phyloP scores from a whole-genome alignment of 2,329 filamentous ascomycete genomes.

The Coniochaeta sp. region DNA sequence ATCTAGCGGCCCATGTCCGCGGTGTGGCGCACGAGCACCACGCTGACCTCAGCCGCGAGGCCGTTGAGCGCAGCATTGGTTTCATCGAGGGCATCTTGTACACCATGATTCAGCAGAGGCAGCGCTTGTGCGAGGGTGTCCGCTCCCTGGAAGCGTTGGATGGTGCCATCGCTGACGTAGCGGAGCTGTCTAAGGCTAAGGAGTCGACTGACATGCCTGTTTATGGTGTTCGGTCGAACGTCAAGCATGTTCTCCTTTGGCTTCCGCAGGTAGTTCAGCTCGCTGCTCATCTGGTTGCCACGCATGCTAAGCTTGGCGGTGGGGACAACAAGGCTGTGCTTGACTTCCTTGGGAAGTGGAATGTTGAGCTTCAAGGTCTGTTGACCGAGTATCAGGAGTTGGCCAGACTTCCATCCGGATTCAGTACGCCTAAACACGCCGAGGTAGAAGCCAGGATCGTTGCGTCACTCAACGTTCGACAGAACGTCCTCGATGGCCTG shows the following conservation, averaged over 20 bases:
- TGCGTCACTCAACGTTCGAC: conserved; percentile 28
- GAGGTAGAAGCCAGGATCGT: conserved; percentile 27
- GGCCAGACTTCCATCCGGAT: conserved; percentile 40
- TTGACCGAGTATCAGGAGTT: conserved; percentile 33
- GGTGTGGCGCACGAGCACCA: conserved; percentile 66
- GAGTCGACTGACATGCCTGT: conserved; percentile 6
- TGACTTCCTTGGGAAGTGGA: conserved; percentile 42
- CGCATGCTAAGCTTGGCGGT: conserved; percentile 60
- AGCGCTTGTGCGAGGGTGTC: conserved; percentile 33
- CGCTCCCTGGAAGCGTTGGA: conserved; percentile 31
- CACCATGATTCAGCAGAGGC: conserved; percentile 54
- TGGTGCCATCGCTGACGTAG: conserved; percentile 26
- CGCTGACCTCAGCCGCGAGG: conserved; percentile 74
- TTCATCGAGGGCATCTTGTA: conserved; percentile 82
- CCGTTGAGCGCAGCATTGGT: conserved; percentile 71
- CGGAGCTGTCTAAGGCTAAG: conserved; percentile 20
- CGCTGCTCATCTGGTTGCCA: conserved; percentile 52
- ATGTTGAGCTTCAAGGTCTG: conserved; percentile 37
- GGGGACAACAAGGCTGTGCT: conserved; percentile 37
- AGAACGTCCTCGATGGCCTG: conserved; percentile 33
- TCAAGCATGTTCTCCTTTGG: conserved; percentile 43
- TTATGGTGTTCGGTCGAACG: conserved; percentile 14
- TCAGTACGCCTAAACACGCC: conserved; percentile 34
- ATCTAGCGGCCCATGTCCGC: conserved; percentile 63
- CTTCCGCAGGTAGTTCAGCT: conserved; percentile 63